Conservation (phyloP, 1,284 basidiomycete species). For the Chondrostereum purpureum region DNA sequence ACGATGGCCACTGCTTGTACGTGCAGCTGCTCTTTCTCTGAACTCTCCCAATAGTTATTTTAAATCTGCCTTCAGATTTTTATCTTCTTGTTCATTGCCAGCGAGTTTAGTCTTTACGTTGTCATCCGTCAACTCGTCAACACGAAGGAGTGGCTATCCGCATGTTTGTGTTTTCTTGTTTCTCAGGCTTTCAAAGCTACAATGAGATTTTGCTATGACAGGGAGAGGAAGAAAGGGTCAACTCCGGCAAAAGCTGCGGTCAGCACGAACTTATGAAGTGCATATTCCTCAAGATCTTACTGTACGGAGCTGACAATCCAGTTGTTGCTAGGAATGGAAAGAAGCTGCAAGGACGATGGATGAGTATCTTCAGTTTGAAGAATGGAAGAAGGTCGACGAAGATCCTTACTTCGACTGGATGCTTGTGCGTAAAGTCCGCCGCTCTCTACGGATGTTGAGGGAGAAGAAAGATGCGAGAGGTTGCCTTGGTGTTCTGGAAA, state of each 20-base stretch:
- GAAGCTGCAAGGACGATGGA: conserved; percentile 76
- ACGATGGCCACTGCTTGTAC: conserved; percentile 85
- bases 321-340: conserved; percentile 68
- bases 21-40: conserved; percentile 19
- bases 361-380: conserved; percentile 73
- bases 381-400: conserved; percentile 84
- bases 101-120: conserved; percentile 85
- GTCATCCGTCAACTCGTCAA: conserved; percentile 88
- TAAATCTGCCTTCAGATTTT: conserved; percentile 42
- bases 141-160: conserved; percentile 85
- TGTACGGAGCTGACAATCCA: neutral
- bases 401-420: conserved; percentile 88
- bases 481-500: conserved; percentile 85
- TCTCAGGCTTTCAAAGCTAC: neutral
- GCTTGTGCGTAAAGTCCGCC: conserved; percentile 68
- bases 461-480: conserved; percentile 77
- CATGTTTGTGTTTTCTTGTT: conserved; percentile 51
- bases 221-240: conserved; percentile 83
- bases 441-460: conserved; percentile 56
- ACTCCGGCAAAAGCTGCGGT: conserved; percentile 70
- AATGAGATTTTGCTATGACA: conserved; percentile 17
- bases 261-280: conserved; percentile 66
- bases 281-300: conserved; percentile 10
- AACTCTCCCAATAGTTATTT: neutral
- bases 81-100: conserved; percentile 80